These are phyloP conservation scores for Fusarium concolor DNA, from an alignment of 2,329 filamentous ascomycete species.

Conservation along the genomic window DNA sequence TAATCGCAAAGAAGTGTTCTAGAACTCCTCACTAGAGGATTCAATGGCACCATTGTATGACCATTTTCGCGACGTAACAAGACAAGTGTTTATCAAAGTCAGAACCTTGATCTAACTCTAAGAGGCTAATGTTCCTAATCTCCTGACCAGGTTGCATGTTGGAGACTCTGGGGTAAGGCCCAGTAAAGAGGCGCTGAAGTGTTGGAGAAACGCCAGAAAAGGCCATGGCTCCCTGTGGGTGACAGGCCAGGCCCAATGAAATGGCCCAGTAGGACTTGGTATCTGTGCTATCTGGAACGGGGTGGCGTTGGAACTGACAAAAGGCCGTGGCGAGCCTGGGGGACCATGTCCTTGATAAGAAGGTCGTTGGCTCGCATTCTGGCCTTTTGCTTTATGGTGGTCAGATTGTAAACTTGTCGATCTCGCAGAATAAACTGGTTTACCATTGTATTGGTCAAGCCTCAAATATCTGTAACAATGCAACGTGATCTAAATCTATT, in stretches of 20 bases:
- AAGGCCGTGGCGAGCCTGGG: slow-evolving; percentile 11
- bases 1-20: slow-evolving; percentile 19
- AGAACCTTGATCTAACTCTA: background rate
- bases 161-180: slow-evolving; percentile 24
- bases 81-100: background rate
- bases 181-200: too few species aligned
- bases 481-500: background rate
- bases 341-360: slow-evolving; percentile 25
- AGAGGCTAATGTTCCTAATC: background rate
- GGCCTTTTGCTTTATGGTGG: slow-evolving; percentile 8
- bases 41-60: background rate
- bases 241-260: background rate
- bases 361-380: slow-evolving; percentile 5
- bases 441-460: background rate
- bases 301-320: slow-evolving; percentile 24
- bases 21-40: slow-evolving; percentile 5
- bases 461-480: background rate
- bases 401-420: slow-evolving; percentile 10
- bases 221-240: background rate
- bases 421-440: background rate
- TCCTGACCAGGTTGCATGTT: background rate
- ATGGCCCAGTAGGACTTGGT: background rate
- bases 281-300: slow-evolving; percentile 21
- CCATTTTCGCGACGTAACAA: background rate
- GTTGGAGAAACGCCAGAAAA: background rate